These are phyloP conservation scores for Pythium phragmiticola DNA, from an alignment of 352 stramenopile species.

Conservation along the genomic window DNA sequence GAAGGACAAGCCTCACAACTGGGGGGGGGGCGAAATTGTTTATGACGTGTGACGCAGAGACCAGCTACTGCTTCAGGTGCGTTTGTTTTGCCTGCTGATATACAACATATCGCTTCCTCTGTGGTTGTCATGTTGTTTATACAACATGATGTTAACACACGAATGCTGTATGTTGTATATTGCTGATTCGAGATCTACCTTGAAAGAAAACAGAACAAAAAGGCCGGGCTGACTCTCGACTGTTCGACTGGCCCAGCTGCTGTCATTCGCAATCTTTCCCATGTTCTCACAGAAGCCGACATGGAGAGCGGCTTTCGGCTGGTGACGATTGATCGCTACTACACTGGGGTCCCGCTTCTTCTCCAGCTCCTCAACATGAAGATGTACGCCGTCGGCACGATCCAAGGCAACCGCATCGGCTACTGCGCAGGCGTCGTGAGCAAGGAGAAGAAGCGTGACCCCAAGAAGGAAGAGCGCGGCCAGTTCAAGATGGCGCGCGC, in stretches of 20 bases:
- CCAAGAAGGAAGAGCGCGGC: slow-evolving; percentile 17
- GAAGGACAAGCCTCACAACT: slow-evolving; percentile 35
- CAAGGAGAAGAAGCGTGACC: slow-evolving; percentile 11
- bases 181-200: slow-evolving; percentile 19
- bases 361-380: slow-evolving; percentile 30
- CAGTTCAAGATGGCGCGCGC: slow-evolving; percentile 20
- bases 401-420: slow-evolving; percentile 23
- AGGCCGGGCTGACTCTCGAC: slow-evolving; percentile 11
- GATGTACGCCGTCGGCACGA: slow-evolving; percentile 30
- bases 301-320: not conserved
- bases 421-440: slow-evolving; percentile 11
- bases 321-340: slow-evolving; percentile 29
- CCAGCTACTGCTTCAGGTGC: slow-evolving; percentile 19
- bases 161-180: slow-evolving; percentile 10
- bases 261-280: slow-evolving; percentile 27
- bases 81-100: slow-evolving; percentile 14
- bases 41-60: slow-evolving; percentile 29
- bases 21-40: slow-evolving; percentile 30
- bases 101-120: not conserved
- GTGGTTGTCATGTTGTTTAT: not conserved
- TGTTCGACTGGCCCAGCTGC: slow-evolving; percentile 21
- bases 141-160: not conserved
- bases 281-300: not conserved
- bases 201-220: slow-evolving; percentile 6
- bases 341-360: slow-evolving; percentile 18